Base-by-base conservation (phyloP, 108 stramenopile genomes). In the Skeletonema tropicum region DNA sequence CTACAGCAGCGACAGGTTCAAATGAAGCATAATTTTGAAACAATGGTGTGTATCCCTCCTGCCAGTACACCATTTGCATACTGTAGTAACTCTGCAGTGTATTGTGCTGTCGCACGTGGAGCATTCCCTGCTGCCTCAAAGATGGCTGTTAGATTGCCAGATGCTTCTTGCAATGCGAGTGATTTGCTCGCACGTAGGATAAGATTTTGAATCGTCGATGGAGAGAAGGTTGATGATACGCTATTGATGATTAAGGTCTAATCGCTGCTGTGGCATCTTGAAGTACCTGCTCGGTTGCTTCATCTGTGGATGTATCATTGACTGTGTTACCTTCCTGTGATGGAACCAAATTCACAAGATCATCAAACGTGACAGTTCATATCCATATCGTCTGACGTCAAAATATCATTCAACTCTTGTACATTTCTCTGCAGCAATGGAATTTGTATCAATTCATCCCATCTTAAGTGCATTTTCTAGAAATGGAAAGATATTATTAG, bases 31-130 rank as follows among this genome's bases (percentile, higher is more conserved):
- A 83, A 41, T 76, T 83, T 19, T 13, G 33, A 26, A 78, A 79
- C 25, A 80, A 60, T 1, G 69, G 49, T 26, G 73, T 68, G 49
- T 86, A 90, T 1, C 92, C 92, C 9, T 71, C 75, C 25, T n/a
- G 68, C 74, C n/a, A 91, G 75, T 0, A 90, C 77, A 7, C 42
- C 69, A 57, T 93, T 93, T 48, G 88, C 88, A 48, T 86, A 70
- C 45, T 75, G 65, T 1, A 89, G 76, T n/a, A 93, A 64, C 32
- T 83, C 73, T 9, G 85, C 83, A 21, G 90, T 89, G 48, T 86
- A 87, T 32, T 81, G 71, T 36, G 88, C 84, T 25, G 90, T 87
- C 29, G 90, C 87, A 36, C 83, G 69, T 11, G 92, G 89, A 32
- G 77, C 83, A 65, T 74, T 85, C 6, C 89, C 80, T 35, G 89